These are phyloP conservation scores for Jasminum sambac DNA, from an alignment of 257 asterid genomes.

Conservation along the genomic window DNA sequence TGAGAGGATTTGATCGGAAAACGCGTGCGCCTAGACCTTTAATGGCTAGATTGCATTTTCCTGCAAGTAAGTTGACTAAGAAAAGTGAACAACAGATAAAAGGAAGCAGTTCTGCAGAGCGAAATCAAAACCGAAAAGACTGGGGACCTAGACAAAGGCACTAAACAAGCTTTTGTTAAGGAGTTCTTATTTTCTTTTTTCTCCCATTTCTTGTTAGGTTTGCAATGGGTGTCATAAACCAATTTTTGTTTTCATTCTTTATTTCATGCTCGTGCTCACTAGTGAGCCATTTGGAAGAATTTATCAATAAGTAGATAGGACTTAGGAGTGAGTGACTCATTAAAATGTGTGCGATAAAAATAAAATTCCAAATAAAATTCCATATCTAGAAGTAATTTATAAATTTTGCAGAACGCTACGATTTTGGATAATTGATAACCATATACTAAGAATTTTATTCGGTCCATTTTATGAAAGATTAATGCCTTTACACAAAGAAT, in stretches of 20 bases:
- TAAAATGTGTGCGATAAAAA: no score
- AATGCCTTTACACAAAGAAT: no score
- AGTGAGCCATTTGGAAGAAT: slow-evolving; percentile 36
- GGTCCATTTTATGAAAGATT: no score
- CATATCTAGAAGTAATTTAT: no score
- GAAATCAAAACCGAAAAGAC: slow-evolving; percentile 18
- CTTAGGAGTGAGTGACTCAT: no score
- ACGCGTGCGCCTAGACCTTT: slow-evolving; percentile 41
- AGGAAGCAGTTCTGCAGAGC: slow-evolving; percentile 27
- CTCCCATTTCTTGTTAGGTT: slow-evolving; percentile 30
- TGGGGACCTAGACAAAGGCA: not conserved
- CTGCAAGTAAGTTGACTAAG: slow-evolving; percentile 35
- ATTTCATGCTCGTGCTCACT: slow-evolving; percentile 34
- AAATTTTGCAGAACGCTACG: no score
- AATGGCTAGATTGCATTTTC: slow-evolving; percentile 34
- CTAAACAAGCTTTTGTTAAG: not conserved
- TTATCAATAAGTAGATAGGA: no score
- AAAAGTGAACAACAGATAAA: slow-evolving; percentile 24
- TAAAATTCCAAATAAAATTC: no score
- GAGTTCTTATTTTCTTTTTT: slow-evolving; percentile 2
- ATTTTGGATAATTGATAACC: no score
- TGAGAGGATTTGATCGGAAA: slow-evolving; percentile 42
- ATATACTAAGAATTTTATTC: no score
- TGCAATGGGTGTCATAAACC: slow-evolving; percentile 29
- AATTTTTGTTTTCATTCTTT: slow-evolving; percentile 18